Conservation (phyloP, 2,329 filamentous ascomycete species). For the Fusarium mexicanum region DNA sequence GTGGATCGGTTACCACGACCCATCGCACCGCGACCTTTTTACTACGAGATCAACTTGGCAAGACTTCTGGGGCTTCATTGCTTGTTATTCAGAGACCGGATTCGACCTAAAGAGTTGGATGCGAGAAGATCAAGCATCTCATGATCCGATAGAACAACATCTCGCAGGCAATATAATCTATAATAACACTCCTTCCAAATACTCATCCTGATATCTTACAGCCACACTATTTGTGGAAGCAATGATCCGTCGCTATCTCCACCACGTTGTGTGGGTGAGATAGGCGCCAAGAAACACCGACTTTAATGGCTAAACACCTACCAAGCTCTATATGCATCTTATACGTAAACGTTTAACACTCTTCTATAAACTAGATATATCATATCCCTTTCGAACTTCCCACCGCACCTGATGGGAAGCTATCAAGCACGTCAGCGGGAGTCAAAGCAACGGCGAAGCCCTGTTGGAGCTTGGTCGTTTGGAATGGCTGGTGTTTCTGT, state of each 20-base stretch:
- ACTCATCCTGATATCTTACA: not conserved
- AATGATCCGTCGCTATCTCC: not conserved
- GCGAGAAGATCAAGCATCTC: not conserved
- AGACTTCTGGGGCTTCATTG: not conserved
- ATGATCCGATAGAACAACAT: not conserved
- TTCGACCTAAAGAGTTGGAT: too few relatives aligned
- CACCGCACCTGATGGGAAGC: not conserved
- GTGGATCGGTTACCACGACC: too few relatives aligned
- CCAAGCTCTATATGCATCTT: not conserved
- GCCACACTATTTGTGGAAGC: too few relatives aligned
- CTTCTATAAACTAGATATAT: not conserved
- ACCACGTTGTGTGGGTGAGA: too few relatives aligned
- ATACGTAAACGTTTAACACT: not conserved
- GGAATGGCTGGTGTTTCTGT: not conserved
- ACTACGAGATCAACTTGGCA: not conserved
- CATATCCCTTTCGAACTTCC: not conserved
- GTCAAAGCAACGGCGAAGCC: not conserved
- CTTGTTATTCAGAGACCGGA: too few relatives aligned
- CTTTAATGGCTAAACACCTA: not conserved
- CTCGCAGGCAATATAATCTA: not conserved
- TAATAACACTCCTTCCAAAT: not conserved
- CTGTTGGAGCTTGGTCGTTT: not conserved
- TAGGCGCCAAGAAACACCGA: not conserved
- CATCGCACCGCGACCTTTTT: too few relatives aligned
- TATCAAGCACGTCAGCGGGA: not conserved